Conservation (phyloP, 495 filamentous ascomycete genomes). For the Amphirosellinia nigrospora region DNA sequence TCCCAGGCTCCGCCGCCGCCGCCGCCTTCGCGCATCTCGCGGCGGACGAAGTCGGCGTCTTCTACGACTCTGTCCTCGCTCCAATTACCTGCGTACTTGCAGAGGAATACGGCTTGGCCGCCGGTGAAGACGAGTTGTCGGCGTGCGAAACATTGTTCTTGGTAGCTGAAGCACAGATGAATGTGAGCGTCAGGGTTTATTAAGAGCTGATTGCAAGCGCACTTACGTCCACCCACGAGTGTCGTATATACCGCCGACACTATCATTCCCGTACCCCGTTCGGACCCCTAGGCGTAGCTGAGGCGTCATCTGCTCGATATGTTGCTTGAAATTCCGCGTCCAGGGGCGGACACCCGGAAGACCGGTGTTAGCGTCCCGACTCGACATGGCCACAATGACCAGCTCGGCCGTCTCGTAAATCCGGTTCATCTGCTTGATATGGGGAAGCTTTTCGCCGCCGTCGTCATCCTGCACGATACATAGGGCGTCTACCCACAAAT, state of each 20-base stretch:
- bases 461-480: slow-evolving; percentile 42
- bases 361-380: slow-evolving; percentile 23
- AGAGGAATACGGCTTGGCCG: slow-evolving; percentile 9
- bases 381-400: slow-evolving; percentile 33
- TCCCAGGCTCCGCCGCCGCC: background rate
- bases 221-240: slow-evolving; percentile 13
- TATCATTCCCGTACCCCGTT: slow-evolving; percentile 6
- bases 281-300: slow-evolving; percentile 26
- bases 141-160: background rate
- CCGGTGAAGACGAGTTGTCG: slow-evolving; percentile 14
- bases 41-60: background rate
- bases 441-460: slow-evolving; percentile 25
- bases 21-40: background rate
- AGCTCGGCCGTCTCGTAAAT: slow-evolving; percentile 40
- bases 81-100: slow-evolving; percentile 4
- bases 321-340: slow-evolving; percentile 22
- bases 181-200: background rate
- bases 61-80: slow-evolving; percentile 13
- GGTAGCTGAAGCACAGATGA: background rate
- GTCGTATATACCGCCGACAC: background rate
- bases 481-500: slow-evolving; percentile 42
- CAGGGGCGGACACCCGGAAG: slow-evolving; percentile 24
- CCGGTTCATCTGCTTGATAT: slow-evolving; percentile 35
- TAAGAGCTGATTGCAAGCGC: background rate
- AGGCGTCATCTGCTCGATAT: slow-evolving; percentile 26